A percentile compares a stretch with the other conserved stretches of the same genome.
These are phyloP conservation scores for Neoboletus subvelutipes DNA, from an alignment of 768 basidiomycete genomes.

Conservation along the genomic window DNA sequence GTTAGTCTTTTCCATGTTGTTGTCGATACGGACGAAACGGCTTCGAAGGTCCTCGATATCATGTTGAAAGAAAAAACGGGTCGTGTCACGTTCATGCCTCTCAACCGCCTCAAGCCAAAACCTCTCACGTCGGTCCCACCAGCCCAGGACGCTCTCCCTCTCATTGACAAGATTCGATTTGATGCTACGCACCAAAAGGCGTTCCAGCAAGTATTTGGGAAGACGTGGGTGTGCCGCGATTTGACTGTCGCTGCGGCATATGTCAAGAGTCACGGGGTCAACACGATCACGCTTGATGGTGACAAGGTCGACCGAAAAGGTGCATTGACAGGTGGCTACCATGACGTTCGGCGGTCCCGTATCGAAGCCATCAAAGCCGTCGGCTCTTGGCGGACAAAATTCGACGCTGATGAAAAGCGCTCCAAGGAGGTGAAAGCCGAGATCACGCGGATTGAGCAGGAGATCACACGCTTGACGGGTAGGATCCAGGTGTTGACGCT, in stretches of 20 bases:
- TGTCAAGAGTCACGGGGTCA: constrained; percentile 91
- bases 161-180: constrained; percentile 80
- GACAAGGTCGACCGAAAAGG: constrained; percentile 98
- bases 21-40: constrained; percentile 95
- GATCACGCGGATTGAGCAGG: constrained; percentile 76
- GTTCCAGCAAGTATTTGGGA: constrained; percentile 96
- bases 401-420: constrained; percentile 60
- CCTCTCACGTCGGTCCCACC: constrained; percentile 54
- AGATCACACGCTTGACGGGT: constrained; percentile 75
- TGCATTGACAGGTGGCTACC: constrained; percentile 92
- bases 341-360: constrained; percentile 86
- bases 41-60: constrained; percentile 83
- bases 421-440: constrained; percentile 73
- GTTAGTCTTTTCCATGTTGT: constrained; percentile 89
- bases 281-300: constrained; percentile 96
- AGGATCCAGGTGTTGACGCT: constrained; percentile 66
- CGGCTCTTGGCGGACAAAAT: constrained; percentile 71
- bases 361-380: constrained; percentile 84
- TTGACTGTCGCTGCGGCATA: constrained; percentile 91
- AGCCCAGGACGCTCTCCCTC: constrained; percentile 74
- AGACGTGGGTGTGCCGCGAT: constrained; percentile 94
- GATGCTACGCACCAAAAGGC: constrained; percentile 73
- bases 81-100: constrained; percentile 96
- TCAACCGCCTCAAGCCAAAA: constrained; percentile 89
- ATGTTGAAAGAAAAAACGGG: constrained; percentile 95